Base-by-base conservation (phyloP, 768 basidiomycete species). In the Hemileccinum impolitum region DNA sequence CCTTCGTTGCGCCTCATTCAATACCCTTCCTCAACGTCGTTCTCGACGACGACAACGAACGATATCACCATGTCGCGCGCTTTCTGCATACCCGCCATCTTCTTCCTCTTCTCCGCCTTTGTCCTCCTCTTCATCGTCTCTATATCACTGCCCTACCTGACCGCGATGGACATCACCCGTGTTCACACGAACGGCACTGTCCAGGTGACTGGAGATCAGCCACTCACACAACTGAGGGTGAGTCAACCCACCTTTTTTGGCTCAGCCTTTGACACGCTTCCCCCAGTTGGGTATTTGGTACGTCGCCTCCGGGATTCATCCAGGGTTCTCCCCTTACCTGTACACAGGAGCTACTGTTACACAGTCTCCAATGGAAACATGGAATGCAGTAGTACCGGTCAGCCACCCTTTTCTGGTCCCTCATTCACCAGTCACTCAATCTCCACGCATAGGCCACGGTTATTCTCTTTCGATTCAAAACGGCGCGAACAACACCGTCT, bases 261-360 rank as follows among this genome's bases (percentile, higher is more conserved):
- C 35, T 48, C 47, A 28, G 26, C 36, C 26, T 30, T 25, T 53
- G 14, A 49, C 37, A 44, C 35, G 12, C 15, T 47, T 25, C 6
- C 25, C 9, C 6, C 46, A 90, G 87, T 76, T 87, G 59, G 88
- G 88, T 57, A 72, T 87, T 28, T 90, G 87, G 87, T 87, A 50
- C 46, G 65, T 56, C 30, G 26, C 15, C 39, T 40, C 47, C 45
- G 30, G n/a, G 7, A 28, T 37, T 39, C 17, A 19, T n/a, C 6
- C 14, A 1, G 12, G 23, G 2, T 14, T 30, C 13, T 21, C 13
- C 10, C 23, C 57, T 66, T 36, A 60, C 38, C 34, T 26, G 4
- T 39, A 2, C 34, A 19, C 17, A 87, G 87, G 87, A 75, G 79
- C 6, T 75, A 78, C 46, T 90, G 87, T 62, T 75, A 71, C 42